Conservation (phyloP, 768 basidiomycete species). For the Dacryopinax primogenitus region DNA sequence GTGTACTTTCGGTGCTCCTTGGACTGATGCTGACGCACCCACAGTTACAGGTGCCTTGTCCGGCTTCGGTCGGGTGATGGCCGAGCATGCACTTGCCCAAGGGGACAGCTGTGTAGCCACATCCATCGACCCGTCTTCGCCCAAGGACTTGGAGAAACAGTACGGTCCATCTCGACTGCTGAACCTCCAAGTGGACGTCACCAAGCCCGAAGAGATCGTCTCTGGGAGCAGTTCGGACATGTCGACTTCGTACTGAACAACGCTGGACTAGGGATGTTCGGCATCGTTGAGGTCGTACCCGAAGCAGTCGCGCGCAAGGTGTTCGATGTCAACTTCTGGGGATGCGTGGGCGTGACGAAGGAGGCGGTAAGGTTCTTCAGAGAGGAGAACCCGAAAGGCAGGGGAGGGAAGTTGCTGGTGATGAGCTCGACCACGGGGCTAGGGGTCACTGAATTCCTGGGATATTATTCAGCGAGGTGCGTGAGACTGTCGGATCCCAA, state of each 20-base stretch:
- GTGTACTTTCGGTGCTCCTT: neutral
- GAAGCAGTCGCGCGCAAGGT: no score
- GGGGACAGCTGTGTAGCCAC: conserved; percentile 37
- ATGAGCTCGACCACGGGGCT: no score
- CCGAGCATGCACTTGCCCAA: conserved; percentile 27
- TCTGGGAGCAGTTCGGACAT: conserved; percentile 30
- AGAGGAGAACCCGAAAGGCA: no score
- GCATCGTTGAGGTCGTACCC: no score
- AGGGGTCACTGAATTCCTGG: no score
- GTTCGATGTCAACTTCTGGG: no score
- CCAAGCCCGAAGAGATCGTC: conserved; percentile 24
- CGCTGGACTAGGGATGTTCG: no score
- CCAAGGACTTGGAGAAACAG: conserved; percentile 23
- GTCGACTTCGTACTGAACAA: conserved; percentile 39
- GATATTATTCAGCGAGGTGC: no score
- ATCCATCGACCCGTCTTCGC: conserved; percentile 28
- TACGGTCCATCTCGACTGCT: conserved; percentile 28
- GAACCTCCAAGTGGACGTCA: conserved; percentile 33
- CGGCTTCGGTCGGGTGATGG: conserved; percentile 31
- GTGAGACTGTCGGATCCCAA: no score
- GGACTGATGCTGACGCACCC: neutral
- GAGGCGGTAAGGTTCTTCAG: no score
- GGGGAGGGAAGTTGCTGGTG: no score
- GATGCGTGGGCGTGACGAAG: no score
- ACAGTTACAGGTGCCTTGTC: conserved; percentile 33